phyloP scores from a whole-genome alignment of 2,329 filamentous ascomycete species.

The Nigrospora oryzae region DNA sequence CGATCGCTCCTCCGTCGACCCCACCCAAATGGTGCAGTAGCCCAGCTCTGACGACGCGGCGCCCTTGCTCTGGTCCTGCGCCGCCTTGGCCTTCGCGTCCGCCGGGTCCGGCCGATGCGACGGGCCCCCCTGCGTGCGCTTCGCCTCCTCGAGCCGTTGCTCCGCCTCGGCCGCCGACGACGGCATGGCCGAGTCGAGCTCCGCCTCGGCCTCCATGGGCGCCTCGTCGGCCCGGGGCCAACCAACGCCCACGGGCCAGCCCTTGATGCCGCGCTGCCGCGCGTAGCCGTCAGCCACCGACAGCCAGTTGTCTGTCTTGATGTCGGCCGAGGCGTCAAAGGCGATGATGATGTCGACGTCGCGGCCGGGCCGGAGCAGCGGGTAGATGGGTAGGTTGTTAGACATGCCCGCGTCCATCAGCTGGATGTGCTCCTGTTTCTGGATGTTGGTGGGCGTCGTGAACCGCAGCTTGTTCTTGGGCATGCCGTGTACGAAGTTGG shows the following conservation, averaged over 20 bases:
- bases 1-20: constrained; percentile 66
- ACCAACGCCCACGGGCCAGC: constrained; percentile 90
- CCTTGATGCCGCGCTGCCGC: constrained; percentile 78
- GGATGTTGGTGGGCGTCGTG: constrained; percentile 71
- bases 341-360: constrained; percentile 85
- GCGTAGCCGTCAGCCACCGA: constrained; percentile 91
- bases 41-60: constrained; percentile 56
- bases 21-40: constrained; percentile 95
- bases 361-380: constrained; percentile 77
- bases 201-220: constrained; percentile 48
- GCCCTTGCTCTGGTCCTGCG: constrained; percentile 29
- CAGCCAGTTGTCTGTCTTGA: constrained; percentile 93
- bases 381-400: constrained; percentile 95
- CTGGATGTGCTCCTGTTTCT: constrained; percentile 62
- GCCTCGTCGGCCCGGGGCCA: constrained; percentile 66
- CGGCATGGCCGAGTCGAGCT: constrained; percentile 62
- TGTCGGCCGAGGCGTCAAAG: constrained; percentile 91
- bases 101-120: constrained; percentile 8
- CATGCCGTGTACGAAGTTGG: constrained; percentile 84
- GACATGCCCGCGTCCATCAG: constrained; percentile 98
- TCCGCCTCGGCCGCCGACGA: constrained; percentile 52
- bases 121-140: constrained; percentile 3
- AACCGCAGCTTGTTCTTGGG: constrained; percentile 57
- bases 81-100: constrained; percentile 19
- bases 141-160: constrained; percentile 39